These are phyloP conservation scores for Asterella californica DNA, from an alignment of 225 moss, liverwort and hornwort species.

Conservation along the genomic window DNA sequence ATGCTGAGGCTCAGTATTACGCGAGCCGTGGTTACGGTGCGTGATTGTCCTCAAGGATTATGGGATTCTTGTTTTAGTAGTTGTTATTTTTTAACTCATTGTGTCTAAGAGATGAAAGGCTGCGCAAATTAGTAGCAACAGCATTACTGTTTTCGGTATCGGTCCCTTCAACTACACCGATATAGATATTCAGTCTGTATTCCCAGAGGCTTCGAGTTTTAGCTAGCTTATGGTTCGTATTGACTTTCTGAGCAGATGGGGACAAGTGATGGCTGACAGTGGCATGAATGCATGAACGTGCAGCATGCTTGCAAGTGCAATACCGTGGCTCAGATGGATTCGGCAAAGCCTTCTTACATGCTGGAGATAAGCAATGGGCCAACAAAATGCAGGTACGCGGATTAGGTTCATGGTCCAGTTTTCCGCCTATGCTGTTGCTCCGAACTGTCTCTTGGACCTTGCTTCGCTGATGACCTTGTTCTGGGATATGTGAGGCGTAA, in stretches of 20 bases:
- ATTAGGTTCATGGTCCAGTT: background rate
- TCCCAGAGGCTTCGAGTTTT: background rate
- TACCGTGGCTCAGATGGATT: constrained; percentile 52
- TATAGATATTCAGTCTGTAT: background rate
- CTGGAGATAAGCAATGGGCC: constrained; percentile 81
- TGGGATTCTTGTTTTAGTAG: background rate
- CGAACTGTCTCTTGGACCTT: too few relatives aligned
- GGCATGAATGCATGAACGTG: background rate
- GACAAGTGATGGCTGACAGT: background rate
- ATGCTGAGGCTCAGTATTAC: constrained; percentile 74
- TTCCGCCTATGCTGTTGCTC: background rate
- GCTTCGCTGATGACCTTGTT: too few relatives aligned
- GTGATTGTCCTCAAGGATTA: background rate
- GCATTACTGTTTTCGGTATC: background rate
- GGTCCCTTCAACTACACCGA: background rate
- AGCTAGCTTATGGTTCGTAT: background rate
- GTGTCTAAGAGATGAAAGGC: background rate
- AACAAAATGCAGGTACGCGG: constrained; percentile 63
- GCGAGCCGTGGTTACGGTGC: constrained; percentile 79
- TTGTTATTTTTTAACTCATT: background rate
- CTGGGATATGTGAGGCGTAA: too few relatives aligned
- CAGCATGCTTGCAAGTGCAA: constrained; percentile 58
- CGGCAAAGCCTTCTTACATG: constrained; percentile 66
- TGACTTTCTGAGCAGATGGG: background rate
- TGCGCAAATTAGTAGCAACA: background rate